Evolutionary conservation across 768 basidiomycete genomes (phyloP), one percentile per base, ranked within the genome.

Genomic region (Termitomyces sp.): DNA sequence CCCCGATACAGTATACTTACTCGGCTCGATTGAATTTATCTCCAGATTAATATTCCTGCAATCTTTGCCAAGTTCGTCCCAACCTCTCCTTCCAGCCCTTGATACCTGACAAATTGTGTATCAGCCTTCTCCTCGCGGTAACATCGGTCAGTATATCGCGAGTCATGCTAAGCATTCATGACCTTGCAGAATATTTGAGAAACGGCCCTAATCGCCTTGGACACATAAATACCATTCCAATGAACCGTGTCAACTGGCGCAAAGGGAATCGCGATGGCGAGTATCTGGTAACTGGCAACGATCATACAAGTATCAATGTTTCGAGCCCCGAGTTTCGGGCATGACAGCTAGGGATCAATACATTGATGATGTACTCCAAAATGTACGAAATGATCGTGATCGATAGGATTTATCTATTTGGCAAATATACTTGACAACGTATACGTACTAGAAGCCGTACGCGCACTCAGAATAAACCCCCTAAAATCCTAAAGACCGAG

Each of bases 121-220:
- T 18, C 46, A 65, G 61, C 24, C 44, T 62, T 42, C 53, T 65
- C 16, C 57, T 65, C 6, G 64, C 57, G 1, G 61, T 55, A 2
- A 65, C 64, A 4, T 65, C 61, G 8, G 52, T 65, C 42, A 65
- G 61, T 24, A 65, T 65, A 44, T 65, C 64, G 7, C 64, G 64
- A 20, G 64, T 65, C 48, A 62, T 62, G 64, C 55, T 65, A 5
- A 65, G 64, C 54, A 62, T 65, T 38, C 64, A 62, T 20, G 53
- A 65, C 12, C 61, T 62, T 3, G 64, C 61, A 13, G 64, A 62
- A 15, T 39, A 62, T 33, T 18, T 65, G 45, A 33, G 58, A 22
- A 62, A 62, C 32, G 38, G 62, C 22, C 64, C 64, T 16, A 55
- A 59, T 51, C 64, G 60, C 20, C 57, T 65, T n/a, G 64, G 61